Percentiles rank a stretch among this genome's conserved stretches.
Conservation (phyloP, 148 eudicot species). For the Rhododendron henanense region DNA sequence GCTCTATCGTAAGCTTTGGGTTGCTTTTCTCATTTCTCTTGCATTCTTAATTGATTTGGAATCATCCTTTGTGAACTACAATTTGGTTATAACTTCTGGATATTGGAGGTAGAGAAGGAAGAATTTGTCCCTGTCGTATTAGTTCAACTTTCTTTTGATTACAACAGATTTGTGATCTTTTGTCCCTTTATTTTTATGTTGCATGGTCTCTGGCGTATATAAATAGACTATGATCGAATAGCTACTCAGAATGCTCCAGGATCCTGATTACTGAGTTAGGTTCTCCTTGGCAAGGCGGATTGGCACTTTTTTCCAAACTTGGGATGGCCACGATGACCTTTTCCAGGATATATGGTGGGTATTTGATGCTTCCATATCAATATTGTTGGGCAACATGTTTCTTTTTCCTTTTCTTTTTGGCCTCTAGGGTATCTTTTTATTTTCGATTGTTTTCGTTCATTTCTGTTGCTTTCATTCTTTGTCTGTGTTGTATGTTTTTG, state of each 20-base stretch:
- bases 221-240: conserved; percentile 73
- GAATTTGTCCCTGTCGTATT: not conserved
- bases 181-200: not conserved
- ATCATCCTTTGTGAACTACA: not conserved
- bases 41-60: not conserved
- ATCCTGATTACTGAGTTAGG: conserved; percentile 89
- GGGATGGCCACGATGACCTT: conserved; percentile 96
- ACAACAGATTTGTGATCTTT: not conserved
- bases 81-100: not conserved
- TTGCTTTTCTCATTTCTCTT: conserved; percentile 6
- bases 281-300: conserved; percentile 67
- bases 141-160: not conserved
- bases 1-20: not conserved
- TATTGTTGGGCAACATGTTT: not conserved
- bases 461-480: not conserved
- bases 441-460: not conserved
- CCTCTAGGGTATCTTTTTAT: not conserved
- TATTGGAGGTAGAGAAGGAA: not conserved
- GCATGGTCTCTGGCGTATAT: conserved; percentile 7
- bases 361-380: not conserved
- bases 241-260: conserved; percentile 70
- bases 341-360: conserved; percentile 86
- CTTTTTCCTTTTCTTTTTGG: not conserved
- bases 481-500: not conserved
- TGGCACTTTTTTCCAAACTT: conserved; percentile 88